Evolutionary conservation across 495 filamentous ascomycete species (phyloP), one percentile per base, ranked within the genome.

Genomic region (Clavariopsis aquatica): DNA sequence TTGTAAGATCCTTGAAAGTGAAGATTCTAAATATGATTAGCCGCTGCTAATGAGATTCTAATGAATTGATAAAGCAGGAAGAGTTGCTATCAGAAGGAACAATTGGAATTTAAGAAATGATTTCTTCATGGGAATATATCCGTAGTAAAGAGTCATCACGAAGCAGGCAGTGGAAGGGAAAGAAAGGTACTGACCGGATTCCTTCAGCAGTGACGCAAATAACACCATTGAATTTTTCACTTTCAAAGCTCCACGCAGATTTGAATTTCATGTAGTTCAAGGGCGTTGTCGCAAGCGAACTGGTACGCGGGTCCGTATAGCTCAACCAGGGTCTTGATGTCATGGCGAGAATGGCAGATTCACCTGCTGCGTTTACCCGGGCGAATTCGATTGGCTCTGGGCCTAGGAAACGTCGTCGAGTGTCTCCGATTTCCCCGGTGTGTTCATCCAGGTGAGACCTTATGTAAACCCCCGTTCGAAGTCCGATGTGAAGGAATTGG

Each of bases 211-310:
- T 90, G 56, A 99, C 93, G 56, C 92, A 93, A 36, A 98, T 93
- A 88, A 99, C 93, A 23, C 94, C 93, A 76, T 96, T 92, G 15
- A 87, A 81, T 71, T 94, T 88, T 76, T 96, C 91, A 69, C 91
- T 96, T 69, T 89, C 94, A 69, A 99, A 97, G 68, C 89, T 96
- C 87, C 92, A 96, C 22, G 90, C 93, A 81, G 90, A 96, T 71
- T 96, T 92, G 7, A 99, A 81, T n/a, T 85, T 87, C 27, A 84
- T 83, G 69, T 96, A 96, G 70, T 89, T 88, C 38, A 99, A 76
- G 0, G 95, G 94, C 0, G 93, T 97, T 65, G 96, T 86, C 82
- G 91, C 92, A 68, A 97, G 96, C 36, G 82, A 83, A 69, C 88
- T 90, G 7, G 89, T 93, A 55, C 89, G 83, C 1, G 88, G 83